These are phyloP conservation scores for Bipolaris victoriae DNA, from an alignment of 2,329 filamentous ascomycete genomes.

Conservation along the genomic window DNA sequence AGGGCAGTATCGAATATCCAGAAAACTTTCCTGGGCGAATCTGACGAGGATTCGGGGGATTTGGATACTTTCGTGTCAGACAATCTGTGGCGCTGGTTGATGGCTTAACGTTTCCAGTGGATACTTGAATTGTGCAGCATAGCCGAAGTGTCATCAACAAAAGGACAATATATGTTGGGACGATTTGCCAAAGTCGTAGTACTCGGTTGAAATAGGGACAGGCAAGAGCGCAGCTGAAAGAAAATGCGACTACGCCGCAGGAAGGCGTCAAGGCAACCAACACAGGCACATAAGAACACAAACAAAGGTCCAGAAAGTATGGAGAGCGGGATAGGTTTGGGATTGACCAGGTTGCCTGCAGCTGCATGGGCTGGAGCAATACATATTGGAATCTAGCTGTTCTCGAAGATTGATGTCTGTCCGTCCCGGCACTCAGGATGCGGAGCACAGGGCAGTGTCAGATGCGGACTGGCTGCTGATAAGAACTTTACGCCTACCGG, in stretches of 20 bases:
- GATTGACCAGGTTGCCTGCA: slow-evolving; percentile 20
- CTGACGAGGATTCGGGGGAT: background rate
- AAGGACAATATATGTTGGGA: slow-evolving; percentile 1
- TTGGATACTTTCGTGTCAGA: background rate
- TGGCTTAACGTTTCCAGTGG: background rate
- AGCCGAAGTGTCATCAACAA: background rate
- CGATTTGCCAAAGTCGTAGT: slow-evolving; percentile 3
- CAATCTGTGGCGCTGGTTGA: background rate
- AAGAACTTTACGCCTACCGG: slow-evolving; percentile 35
- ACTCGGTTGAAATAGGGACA: slow-evolving; percentile 1
- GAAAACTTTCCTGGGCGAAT: background rate
- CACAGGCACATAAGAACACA: slow-evolving; percentile 3
- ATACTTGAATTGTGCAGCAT: background rate
- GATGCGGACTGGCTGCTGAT: slow-evolving; percentile 38
- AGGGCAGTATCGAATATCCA: background rate
- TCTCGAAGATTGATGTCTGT: slow-evolving; percentile 34
- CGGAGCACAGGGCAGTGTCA: slow-evolving; percentile 34
- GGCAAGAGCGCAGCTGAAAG: slow-evolving; percentile 23
- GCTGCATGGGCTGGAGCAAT: slow-evolving; percentile 28
- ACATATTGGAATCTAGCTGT: slow-evolving; percentile 36
- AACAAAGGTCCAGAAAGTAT: slow-evolving; percentile 9
- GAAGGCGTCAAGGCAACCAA: slow-evolving; percentile 5
- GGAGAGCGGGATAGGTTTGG: slow-evolving; percentile 16
- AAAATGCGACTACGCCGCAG: slow-evolving; percentile 17
- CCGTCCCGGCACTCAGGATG: slow-evolving; percentile 34